Evolutionary conservation across 1,284 basidiomycete species (phyloP).

Genomic region (Pseudozyma thailandica): DNA sequence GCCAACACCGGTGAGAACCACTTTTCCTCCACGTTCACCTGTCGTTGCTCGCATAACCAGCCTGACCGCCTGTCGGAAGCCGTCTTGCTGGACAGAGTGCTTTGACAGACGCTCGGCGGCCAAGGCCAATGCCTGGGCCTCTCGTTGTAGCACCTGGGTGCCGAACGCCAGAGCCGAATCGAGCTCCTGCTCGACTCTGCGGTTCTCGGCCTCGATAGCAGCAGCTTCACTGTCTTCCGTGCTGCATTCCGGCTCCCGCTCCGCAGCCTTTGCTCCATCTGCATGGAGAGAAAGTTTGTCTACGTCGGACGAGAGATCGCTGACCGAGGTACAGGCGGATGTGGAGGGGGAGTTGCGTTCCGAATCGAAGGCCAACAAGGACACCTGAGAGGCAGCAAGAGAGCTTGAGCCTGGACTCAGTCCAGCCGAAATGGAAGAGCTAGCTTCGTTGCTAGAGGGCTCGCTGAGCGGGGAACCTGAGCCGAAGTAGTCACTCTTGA

Average conservation of each 20-base stretch:
- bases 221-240: constrained; percentile 35
- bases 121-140: constrained; percentile 46
- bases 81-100: constrained; percentile 32
- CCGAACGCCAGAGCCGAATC: constrained; percentile 42
- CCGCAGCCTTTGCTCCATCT: background rate
- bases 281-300: constrained; percentile 28
- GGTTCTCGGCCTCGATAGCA: constrained; percentile 33
- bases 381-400: constrained; percentile 34
- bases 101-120: constrained; percentile 45
- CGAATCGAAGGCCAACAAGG: constrained; percentile 26
- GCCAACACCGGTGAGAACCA: constrained; percentile 69
- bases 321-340: constrained; percentile 45
- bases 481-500: constrained; percentile 39
- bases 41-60: constrained; percentile 48
- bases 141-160: constrained; percentile 39
- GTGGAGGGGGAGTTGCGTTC: constrained; percentile 33
- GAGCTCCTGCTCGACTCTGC: constrained; percentile 37
- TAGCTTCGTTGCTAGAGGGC: constrained; percentile 29
- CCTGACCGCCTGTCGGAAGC: constrained; percentile 48
- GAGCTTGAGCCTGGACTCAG: constrained; percentile 40
- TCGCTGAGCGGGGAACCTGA: constrained; percentile 22
- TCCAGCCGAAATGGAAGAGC: constrained; percentile 23
- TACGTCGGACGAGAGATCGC: constrained; percentile 32
- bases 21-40: constrained; percentile 64
- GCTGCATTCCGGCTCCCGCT: constrained; percentile 18